Evolutionary conservation across 139 green algal genomes (phyloP).

Genomic region (Chlorella sp.): DNA sequence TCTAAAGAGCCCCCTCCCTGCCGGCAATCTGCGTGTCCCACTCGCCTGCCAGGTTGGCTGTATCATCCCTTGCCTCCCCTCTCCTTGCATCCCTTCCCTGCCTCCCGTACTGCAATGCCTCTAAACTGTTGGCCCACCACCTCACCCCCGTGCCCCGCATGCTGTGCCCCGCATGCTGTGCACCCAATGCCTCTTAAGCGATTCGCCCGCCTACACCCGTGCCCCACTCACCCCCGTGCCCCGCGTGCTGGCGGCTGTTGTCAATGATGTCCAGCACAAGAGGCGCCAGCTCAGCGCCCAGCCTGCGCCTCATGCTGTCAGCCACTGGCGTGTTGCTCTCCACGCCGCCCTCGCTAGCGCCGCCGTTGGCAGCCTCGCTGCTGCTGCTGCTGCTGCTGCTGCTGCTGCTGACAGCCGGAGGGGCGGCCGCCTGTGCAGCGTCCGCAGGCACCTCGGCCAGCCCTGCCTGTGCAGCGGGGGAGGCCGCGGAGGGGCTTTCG

Average conservation of each 20-base stretch:
- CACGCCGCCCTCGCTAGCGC: neutral
- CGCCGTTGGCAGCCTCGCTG: neutral
- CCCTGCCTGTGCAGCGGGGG: neutral
- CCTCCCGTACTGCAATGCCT: no score
- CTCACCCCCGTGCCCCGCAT: neutral
- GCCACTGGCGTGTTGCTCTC: conserved; percentile 46
- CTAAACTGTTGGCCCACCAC: neutral
- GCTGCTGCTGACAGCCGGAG: no score
- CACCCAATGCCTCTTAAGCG: no score
- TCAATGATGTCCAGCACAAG: conserved; percentile 59
- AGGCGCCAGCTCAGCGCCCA: conserved; percentile 41
- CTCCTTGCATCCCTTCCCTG: no score
- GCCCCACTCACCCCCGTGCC: conserved; percentile 47
- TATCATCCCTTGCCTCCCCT: no score
- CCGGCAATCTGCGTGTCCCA: neutral
- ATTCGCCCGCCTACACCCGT: no score
- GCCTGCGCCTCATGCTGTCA: conserved; percentile 56
- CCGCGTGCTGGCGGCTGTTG: conserved; percentile 67
- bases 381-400: neutral
- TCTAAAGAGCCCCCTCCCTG: neutral
- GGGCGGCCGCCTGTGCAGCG: no score
- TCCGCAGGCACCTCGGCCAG: neutral
- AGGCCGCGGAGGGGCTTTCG: neutral
- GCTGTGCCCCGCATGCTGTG: no score
- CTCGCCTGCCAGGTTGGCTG: neutral